Evolutionary conservation across 2,329 filamentous ascomycete genomes (phyloP).

Genomic region (Lachnellula occidentalis): DNA sequence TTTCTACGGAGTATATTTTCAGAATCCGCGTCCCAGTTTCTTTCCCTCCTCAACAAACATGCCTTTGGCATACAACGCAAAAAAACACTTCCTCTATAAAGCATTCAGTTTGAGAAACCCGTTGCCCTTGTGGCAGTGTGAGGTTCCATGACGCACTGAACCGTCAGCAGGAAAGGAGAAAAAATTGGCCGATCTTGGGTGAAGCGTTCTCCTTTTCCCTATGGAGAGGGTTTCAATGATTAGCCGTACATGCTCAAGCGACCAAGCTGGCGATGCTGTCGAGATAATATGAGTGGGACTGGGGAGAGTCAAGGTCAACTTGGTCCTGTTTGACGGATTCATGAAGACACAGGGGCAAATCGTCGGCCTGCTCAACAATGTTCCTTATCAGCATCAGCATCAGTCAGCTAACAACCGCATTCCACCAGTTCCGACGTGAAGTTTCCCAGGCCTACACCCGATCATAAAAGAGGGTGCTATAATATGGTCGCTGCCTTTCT

Average conservation of each 20-base stretch:
- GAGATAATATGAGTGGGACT: neutral
- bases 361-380: too few species aligned
- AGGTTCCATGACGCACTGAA: slow-evolving; percentile 30
- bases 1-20: slow-evolving; percentile 5
- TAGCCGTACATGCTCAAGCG: slow-evolving; percentile 23
- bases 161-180: slow-evolving; percentile 31
- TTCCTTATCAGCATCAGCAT: too few species aligned
- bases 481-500: too few species aligned
- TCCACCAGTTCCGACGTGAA: too few species aligned
- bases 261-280: neutral
- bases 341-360: too few species aligned
- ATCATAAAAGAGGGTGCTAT: too few species aligned
- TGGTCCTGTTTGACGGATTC: neutral
- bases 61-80: slow-evolving; percentile 20
- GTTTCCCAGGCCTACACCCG: too few species aligned
- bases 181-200: slow-evolving; percentile 29
- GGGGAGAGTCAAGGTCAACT: neutral
- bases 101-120: slow-evolving; percentile 29
- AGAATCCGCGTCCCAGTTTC: neutral
- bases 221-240: slow-evolving; percentile 31
- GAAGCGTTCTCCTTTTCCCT: slow-evolving; percentile 23
- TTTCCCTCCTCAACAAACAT: slow-evolving; percentile 10
- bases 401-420: too few species aligned
- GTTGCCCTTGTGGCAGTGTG: slow-evolving; percentile 25
- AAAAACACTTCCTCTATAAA: slow-evolving; percentile 26